Evolutionary conservation across 192 early-diverging fungal genomes (phyloP), one percentile per base, ranked within the genome.

Genomic region (Coemansia sp.): DNA sequence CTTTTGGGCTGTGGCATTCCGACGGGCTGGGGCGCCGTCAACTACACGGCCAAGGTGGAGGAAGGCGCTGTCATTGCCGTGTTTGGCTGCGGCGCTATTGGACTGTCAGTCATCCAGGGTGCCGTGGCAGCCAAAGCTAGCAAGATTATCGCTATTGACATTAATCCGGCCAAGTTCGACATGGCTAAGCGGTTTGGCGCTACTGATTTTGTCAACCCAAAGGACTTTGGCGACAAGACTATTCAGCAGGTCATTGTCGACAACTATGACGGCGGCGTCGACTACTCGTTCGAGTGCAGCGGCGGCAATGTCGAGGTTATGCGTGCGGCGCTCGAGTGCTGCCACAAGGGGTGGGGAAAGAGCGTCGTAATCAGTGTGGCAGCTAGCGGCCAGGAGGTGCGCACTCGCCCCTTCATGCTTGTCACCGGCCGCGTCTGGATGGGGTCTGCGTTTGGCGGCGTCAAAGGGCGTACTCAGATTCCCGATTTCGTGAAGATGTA

Each of bases 351-450:
- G 45, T 98, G 95, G 95, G 95, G 95, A 61, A 86, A 87, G 42
- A 93, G 91, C 60, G 83, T 89, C 53, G 92, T 98, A 43, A 92
- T 93, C 67, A 95, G 96, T 45, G 96, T 98, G 34, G 95, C 96
- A 26, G 92, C 86, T 34, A 87, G 92, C 47, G 95, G 95, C 34
- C 87, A 97, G 78, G 96, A 98, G 72, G 91, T 98, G 69, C 62
- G 83, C 21, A 98, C 96, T 9, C 88, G 95, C 43, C 96, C 96
- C 42, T 97, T 98, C 88, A 94, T 96, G 83, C 85, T 98, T 41
- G 93, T 98, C 6, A 98, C 96, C 64, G 95, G 94, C 13, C 91
- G 96, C 59, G 89, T 89, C 10, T 98, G 96, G 96, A 93, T 92
- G 77, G 96, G 96, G 20, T 91, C 89, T 56, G 96, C 96, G 6